Evolutionary conservation across 805 yeast species (phyloP).

Genomic region (Candida maltosa): DNA sequence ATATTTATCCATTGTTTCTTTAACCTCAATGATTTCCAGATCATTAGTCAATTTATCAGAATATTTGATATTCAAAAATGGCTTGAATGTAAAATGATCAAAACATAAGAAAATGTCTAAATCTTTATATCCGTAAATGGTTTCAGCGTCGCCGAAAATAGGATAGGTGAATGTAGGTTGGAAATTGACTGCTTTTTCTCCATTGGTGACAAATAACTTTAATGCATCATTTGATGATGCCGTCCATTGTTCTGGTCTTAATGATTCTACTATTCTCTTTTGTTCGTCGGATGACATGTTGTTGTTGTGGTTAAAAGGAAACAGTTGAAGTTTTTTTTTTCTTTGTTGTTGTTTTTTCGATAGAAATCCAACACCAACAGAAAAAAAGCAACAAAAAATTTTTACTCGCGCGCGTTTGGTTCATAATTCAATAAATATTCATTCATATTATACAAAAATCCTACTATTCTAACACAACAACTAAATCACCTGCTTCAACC

Average conservation of each 20-base stretch:
- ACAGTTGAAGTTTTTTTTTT: not conserved
- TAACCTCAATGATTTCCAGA: conserved; percentile 58
- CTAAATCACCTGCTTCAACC: conserved; percentile 95
- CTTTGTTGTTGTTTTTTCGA: not conserved
- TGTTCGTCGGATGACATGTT: conserved; percentile 1
- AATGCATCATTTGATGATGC: conserved; percentile 67
- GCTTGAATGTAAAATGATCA: conserved; percentile 70
- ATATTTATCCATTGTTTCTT: conserved; percentile 48
- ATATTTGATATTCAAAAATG: conserved; percentile 64
- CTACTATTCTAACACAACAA: conserved; percentile 64
- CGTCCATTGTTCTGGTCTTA: conserved; percentile 74
- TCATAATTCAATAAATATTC: not conserved
- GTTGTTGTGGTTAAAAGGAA: not conserved
- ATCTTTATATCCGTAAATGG: conserved; percentile 78
- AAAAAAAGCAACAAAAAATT: not conserved
- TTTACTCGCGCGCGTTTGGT: not conserved
- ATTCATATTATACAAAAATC: too few relatives aligned
- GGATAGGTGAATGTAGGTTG: conserved; percentile 86
- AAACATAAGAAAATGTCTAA: conserved; percentile 63
- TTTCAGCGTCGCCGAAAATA: conserved; percentile 88
- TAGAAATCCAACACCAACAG: too few relatives aligned
- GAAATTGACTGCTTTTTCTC: conserved; percentile 55
- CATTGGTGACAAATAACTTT: conserved; percentile 52
- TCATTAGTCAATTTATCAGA: conserved; percentile 46
- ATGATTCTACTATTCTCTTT: conserved; percentile 17